Evolutionary conservation across 2,329 filamentous ascomycete species (phyloP).

Genomic region (Fonsecaea erecta): DNA sequence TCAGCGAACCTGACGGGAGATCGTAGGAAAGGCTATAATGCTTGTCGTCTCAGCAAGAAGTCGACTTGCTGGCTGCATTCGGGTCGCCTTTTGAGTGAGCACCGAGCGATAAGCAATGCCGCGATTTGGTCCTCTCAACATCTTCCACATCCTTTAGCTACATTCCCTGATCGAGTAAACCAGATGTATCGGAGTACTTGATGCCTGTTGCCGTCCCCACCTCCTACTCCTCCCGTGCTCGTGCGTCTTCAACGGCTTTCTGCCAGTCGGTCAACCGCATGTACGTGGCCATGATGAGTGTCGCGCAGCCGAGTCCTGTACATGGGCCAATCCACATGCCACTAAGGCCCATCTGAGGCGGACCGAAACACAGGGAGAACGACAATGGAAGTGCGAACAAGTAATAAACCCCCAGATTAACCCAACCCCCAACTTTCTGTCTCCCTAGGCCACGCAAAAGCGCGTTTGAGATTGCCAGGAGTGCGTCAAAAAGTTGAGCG

Average conservation of each 20-base stretch:
- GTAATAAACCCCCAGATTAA: conserved; percentile 79
- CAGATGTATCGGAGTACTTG: not conserved
- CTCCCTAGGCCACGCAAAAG: conserved; percentile 77
- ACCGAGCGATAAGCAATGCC: not conserved
- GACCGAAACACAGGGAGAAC: conserved; percentile 70
- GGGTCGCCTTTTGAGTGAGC: not conserved
- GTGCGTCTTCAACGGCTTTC: conserved; percentile 58
- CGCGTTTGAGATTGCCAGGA: conserved; percentile 74
- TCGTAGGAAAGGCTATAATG: not conserved
- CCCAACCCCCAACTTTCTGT: conserved; percentile 79
- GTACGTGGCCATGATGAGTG: conserved; percentile 73
- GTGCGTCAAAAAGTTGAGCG: conserved; percentile 79
- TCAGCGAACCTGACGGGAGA: not conserved
- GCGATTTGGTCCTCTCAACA: not conserved
- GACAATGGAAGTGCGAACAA: conserved; percentile 75
- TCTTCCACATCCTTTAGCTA: not conserved
- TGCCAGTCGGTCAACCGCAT: conserved; percentile 57
- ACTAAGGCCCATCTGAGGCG: conserved; percentile 67
- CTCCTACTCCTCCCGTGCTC: conserved; percentile 34
- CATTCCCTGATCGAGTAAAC: not conserved
- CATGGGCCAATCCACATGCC: conserved; percentile 71
- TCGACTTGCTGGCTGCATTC: not conserved
- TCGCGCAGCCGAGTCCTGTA: conserved; percentile 76
- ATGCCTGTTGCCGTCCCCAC: not conserved
- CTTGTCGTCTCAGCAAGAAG: not conserved